Evolutionary conservation across 176 grass and related monocot genomes (phyloP).

Genomic region (Paspalum notatum): DNA sequence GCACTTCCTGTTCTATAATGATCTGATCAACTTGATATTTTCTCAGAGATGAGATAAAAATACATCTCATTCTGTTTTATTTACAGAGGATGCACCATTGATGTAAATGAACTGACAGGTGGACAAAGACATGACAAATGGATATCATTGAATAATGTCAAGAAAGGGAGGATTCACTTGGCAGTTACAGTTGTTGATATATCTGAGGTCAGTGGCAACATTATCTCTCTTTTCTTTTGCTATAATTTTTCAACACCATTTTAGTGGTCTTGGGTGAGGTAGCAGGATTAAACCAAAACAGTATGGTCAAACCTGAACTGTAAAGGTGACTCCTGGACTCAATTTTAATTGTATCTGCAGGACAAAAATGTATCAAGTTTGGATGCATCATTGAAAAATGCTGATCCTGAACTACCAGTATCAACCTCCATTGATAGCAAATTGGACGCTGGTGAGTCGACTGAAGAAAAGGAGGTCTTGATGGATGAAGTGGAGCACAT

Average conservation of each 20-base stretch:
- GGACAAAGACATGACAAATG: constrained; percentile 96
- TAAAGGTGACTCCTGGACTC: constrained; percentile 28
- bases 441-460: constrained; percentile 32
- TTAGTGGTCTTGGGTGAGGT: constrained; percentile 17
- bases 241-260: neutral
- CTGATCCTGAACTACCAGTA: constrained; percentile 38
- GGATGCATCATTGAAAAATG: constrained; percentile 40
- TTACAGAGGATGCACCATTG: constrained; percentile 70
- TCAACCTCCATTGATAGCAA: constrained; percentile 33
- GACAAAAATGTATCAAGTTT: constrained; percentile 39
- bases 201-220: constrained; percentile 36
- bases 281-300: neutral
- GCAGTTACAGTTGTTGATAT: constrained; percentile 70
- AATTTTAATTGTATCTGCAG: constrained; percentile 39
- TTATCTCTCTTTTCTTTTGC: constrained; percentile 17
- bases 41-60: constrained; percentile 32
- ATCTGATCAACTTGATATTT: constrained; percentile 4
- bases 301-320: neutral
- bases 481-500: constrained; percentile 74
- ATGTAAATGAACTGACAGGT: constrained; percentile 70
- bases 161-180: constrained; percentile 84
- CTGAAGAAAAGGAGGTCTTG: constrained; percentile 54
- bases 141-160: constrained; percentile 83
- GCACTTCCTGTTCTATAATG: constrained; percentile 14
- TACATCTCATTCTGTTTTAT: constrained; percentile 12